Conservation (phyloP, 2,329 filamentous ascomycete species). For the Ophiostoma perfectum region DNA sequence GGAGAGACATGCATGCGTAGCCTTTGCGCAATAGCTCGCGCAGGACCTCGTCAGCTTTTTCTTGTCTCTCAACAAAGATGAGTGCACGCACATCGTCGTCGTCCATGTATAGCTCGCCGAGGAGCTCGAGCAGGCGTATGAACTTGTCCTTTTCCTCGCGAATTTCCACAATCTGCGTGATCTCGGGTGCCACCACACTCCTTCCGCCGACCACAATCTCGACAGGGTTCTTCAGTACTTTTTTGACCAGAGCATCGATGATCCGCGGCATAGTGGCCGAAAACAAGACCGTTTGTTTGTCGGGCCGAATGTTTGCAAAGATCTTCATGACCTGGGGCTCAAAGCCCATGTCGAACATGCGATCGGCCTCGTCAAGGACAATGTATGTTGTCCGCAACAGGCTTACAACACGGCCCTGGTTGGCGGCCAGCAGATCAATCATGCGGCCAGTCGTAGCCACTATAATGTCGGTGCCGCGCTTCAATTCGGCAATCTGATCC, state of each 20-base stretch:
- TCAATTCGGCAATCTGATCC: constrained; percentile 94
- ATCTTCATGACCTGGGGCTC: constrained; percentile 98
- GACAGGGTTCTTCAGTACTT: constrained; percentile 76
- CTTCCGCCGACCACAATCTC: constrained; percentile 89
- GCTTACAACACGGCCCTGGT: constrained; percentile 90
- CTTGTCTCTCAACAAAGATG: constrained; percentile 88
- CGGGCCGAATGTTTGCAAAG: constrained; percentile 81
- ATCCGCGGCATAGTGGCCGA: constrained; percentile 94
- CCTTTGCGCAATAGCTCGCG: constrained; percentile 76
- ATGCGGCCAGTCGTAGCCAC: constrained; percentile 93
- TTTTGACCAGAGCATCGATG: constrained; percentile 85
- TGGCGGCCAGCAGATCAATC: constrained; percentile 90
- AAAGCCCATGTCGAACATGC: constrained; percentile 99
- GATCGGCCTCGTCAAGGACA: constrained; percentile 93
- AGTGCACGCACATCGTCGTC: constrained; percentile 87
- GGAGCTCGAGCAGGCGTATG: constrained; percentile 71
- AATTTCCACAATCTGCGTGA: constrained; percentile 88
- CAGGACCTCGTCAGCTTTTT: constrained; percentile 75
- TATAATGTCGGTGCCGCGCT: constrained; percentile 89
- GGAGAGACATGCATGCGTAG: constrained; percentile 88
- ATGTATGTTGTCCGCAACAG: constrained; percentile 85
- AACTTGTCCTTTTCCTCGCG: constrained; percentile 80
- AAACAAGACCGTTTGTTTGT: constrained; percentile 90
- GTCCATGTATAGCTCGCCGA: constrained; percentile 78
- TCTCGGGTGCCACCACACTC: constrained; percentile 82